Evolutionary conservation across 192 early-diverging fungal species (phyloP).

Genomic region (Backusella luteola): DNA sequence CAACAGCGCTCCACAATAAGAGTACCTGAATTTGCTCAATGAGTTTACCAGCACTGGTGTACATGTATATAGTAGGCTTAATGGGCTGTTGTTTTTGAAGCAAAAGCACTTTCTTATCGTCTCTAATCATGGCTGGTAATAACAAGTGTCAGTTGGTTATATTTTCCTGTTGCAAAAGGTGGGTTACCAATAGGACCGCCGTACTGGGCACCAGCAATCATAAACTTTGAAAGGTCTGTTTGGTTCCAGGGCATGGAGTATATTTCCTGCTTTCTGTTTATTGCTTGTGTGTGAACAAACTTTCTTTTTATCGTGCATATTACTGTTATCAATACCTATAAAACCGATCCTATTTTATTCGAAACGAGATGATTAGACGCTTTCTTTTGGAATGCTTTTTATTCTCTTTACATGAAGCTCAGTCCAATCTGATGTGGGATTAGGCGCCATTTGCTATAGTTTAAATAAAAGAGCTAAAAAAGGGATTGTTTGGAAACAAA

Average conservation of each 20-base stretch:
- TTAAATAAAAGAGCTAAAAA: neutral
- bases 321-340: conserved; percentile 44
- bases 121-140: conserved; percentile 83
- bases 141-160: neutral
- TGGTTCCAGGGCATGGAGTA: conserved; percentile 90
- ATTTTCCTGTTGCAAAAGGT: neutral
- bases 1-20: neutral
- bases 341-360: conserved; percentile 45
- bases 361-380: neutral
- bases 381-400: neutral
- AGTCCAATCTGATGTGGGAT: conserved; percentile 58
- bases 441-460: conserved; percentile 44
- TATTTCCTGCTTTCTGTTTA: conserved; percentile 65
- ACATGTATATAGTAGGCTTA: conserved; percentile 82
- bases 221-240: conserved; percentile 81
- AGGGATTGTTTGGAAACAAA: neutral
- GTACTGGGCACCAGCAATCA: conserved; percentile 83
- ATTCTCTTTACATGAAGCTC: conserved; percentile 41
- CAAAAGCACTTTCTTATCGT: conserved; percentile 80
- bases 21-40: conserved; percentile 83
- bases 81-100: conserved; percentile 70
- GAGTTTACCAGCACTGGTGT: conserved; percentile 80
- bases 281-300: neutral
- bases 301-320: neutral
- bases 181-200: conserved; percentile 86